Base-by-base conservation (phyloP, 2,329 filamentous ascomycete genomes). In the Ramularia endophylla region DNA sequence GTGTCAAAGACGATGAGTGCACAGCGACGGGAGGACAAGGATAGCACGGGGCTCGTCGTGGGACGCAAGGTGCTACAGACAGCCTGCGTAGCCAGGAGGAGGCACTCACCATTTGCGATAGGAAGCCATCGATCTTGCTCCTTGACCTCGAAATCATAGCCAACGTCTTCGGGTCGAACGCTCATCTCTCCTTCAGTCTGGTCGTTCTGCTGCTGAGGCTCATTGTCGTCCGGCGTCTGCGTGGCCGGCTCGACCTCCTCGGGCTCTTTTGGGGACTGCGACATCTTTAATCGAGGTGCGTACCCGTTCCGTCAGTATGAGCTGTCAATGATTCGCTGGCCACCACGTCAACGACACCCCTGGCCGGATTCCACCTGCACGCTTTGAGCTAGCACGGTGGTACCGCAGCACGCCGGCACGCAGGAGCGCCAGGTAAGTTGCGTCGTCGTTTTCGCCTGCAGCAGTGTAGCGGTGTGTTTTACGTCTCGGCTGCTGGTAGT, bases 111-210 rank as follows among this genome's bases (percentile, higher is more conserved):
- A 88, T 98, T 98, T 73, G 92, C 92, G 79, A 98, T 98, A 66
- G 92, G 92, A 67, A 98, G 80, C 92, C 92, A 98, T 77, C 92
- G 78, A 72, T 98, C 92, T 72, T 98, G 92, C 72, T 98, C 92
- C 77, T 97, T 97, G 70, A 97, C 90, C 72, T 97, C 90, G 67
- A 95, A 95, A 73, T 97, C 90, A 70, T 87, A 87, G 69, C 74
- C 81, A 69, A 84, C 76, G 40, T 60, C 57, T 47, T 58, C 55
- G 28, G 49, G 44, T 22, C 55, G 50, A 47, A 47, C 45, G 44
- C 47, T 59, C 54, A 56, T 57, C 18, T 53, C 52, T 31, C 43
- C 47, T 38, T 54, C 52, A 75, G 73, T 87, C 83, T 81, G 80
- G 72, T 86, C 83, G 71, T 77, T 73, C 67, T 88, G 85, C 62